Evolutionary conservation across 768 basidiomycete species (phyloP), one percentile per base, ranked within the genome.

Genomic region (Gymnopilus junonius): DNA sequence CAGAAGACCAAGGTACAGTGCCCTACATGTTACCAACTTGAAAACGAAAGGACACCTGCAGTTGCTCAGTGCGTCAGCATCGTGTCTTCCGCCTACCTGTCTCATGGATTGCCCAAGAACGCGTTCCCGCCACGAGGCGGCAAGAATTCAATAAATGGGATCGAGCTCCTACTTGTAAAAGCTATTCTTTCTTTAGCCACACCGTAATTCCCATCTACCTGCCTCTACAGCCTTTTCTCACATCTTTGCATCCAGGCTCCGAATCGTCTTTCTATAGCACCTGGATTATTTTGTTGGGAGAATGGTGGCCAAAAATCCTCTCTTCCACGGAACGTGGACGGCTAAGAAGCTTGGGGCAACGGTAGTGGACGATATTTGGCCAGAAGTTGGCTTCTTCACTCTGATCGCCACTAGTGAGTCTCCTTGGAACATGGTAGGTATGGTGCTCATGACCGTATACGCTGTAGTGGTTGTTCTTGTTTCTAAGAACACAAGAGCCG

Each of bases 291-390:
- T 15, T 20, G 8, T 14, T 34, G 23, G 39, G 39, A 46, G 20
- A 17, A 69, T 69, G 68, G 65, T 65, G 14, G 63, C 68, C 34
- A 61, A 55, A 12, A 80, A 82, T 61, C 81, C 82, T 7, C 75
- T 83, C 14, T 82, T 84, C 69, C 74, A 72, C 27, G 79, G 79
- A 39, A 72, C 70, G 59, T 85, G 82, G 81, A 80, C 80, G n/a
- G 55, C 76, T 43, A 85, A 85, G 69, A 81, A 79, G 66, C 83
- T 86, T 69, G 74, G 80, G 57, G 82, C 85, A 0, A 87, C 84
- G 51, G 85, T 89, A 54, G 73, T 87, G 42, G 85, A 87, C 64
- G 86, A 87, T 69, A 86, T 87, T 27, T 88, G 85, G 85, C 85
- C 84, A 0, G 85, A 87, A 61, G 83, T 85, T 23, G 46, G 82